Evolutionary conservation across 106 monocot species (phyloP), one percentile per base, ranked within the genome.

Genomic region (Platanthera zijinensis): DNA sequence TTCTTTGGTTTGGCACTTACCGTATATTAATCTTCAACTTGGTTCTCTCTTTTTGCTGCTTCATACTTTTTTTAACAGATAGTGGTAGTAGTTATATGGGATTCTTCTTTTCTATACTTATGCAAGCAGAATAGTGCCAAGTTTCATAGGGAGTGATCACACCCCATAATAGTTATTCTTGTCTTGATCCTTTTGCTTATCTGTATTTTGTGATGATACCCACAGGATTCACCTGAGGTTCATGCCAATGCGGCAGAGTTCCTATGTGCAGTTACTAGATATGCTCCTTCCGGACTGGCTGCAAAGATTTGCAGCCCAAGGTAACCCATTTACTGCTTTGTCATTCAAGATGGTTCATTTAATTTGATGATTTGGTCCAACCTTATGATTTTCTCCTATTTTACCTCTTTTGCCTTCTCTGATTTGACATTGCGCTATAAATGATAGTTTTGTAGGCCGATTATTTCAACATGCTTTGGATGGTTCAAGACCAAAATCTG

Each of bases 241-340:
- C 95, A 95, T 89, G 89, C 89, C 46, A 95, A 91, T 89, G 89
- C 89, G 48, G 85, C 95, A 68, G 95, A 95, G 78, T 84, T 87
- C 10, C 85, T 95, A 54, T 95, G 91, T 86, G 91, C 91, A 15
- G 84, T 92, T 73, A 95, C 89, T 81, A 81, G 91, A 73, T 89
- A 78, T 83, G 87, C 95, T 78, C 95, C 91, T 70, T 87, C 95
- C 48, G 87, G 80, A 50, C 86, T 95, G 86, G 85, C 87, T 61
- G 80, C 91, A 61, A 95, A 95, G 71, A 87, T 95, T 68, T 95
- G 80, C 69, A 95, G 87, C 74, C 87, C 95, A 46, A 87, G 89
- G 95, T 95, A 76, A 28, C 14, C 59, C 57, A 75, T 71, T 39
- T 47, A 21, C 48, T 48, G 48, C 17, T 70, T 66, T 10, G 32